phyloP scores from a whole-genome alignment of 345 rosid species.

The Camelina sativa region DNA sequence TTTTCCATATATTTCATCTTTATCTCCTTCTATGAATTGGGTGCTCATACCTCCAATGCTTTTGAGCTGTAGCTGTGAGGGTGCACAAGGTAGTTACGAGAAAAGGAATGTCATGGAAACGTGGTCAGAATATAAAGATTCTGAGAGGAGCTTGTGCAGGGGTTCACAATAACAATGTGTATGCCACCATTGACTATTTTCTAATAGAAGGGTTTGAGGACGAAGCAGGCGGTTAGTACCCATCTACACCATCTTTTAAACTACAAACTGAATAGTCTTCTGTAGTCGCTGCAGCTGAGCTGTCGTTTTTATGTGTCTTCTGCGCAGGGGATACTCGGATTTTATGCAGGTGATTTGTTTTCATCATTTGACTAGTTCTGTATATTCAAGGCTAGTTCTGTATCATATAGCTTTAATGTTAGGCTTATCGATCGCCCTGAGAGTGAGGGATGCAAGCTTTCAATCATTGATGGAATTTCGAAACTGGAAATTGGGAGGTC shows the following conservation, averaged over 20 bases:
- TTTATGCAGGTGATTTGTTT: conserved; percentile 65
- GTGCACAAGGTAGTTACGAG: conserved; percentile 56
- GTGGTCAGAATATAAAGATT: conserved; percentile 68
- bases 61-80: conserved; percentile 59
- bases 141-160: conserved; percentile 69
- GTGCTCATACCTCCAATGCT: conserved; percentile 26
- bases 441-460: conserved; percentile 54
- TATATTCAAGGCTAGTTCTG: conserved; percentile 13
- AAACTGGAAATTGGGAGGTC: conserved; percentile 52
- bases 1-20: conserved; percentile 8
- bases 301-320: conserved; percentile 20
- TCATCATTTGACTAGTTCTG: background rate
- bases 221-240: conserved; percentile 70
- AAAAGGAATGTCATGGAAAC: conserved; percentile 56
- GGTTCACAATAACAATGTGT: conserved; percentile 50
- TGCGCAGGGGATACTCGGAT: conserved; percentile 67
- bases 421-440: conserved; percentile 56
- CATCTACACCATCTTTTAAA: conserved; percentile 1
- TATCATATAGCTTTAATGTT: conserved; percentile 32
- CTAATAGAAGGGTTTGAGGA: conserved; percentile 70
- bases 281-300: conserved; percentile 1
- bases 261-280: conserved; percentile 6
- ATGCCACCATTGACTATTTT: conserved; percentile 70
- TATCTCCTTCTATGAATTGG: conserved; percentile 13
- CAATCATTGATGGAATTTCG: conserved; percentile 40